Evolutionary conservation across 2,329 filamentous ascomycete genomes (phyloP).

Genomic region (Talaromyces islandicus): DNA sequence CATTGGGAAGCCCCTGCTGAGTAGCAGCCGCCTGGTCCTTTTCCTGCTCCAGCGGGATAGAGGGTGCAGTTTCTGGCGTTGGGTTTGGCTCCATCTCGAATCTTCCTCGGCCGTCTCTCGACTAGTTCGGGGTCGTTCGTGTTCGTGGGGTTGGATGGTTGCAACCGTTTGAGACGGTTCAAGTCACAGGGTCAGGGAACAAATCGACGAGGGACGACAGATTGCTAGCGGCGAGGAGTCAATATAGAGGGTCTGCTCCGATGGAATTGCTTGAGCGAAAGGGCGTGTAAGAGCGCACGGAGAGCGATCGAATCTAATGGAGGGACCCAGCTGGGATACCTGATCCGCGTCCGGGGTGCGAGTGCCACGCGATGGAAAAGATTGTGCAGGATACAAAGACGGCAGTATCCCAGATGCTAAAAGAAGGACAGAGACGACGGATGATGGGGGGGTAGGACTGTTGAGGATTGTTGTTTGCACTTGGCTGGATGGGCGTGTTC

Average conservation of each 20-base stretch:
- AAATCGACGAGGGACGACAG: not conserved
- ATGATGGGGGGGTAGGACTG: not conserved
- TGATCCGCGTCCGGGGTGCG: not conserved
- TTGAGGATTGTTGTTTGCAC: not conserved
- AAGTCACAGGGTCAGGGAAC: not conserved
- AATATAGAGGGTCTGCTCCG: not conserved
- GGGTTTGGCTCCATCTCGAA: conserved; percentile 7
- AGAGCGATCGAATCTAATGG: not conserved
- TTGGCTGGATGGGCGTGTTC: conserved; percentile 5
- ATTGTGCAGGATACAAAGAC: not conserved
- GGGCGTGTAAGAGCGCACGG: not conserved
- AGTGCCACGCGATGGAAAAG: not conserved
- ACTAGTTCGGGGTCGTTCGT: not conserved
- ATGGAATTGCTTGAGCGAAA: not conserved
- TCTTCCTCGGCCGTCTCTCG: not conserved
- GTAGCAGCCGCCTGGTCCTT: not conserved
- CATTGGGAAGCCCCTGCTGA: not conserved
- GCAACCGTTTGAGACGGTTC: not conserved
- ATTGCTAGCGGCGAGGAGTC: not conserved
- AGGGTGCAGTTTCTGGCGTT: conserved; percentile 3
- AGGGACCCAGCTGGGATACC: not conserved
- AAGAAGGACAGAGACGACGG: not conserved
- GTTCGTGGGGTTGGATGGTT: not conserved
- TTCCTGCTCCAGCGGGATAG: not conserved
- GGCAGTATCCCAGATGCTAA: not conserved